These are phyloP conservation scores for Effrenium voratum DNA, from an alignment of 73 alveolate genomes.

Conservation along the genomic window DNA sequence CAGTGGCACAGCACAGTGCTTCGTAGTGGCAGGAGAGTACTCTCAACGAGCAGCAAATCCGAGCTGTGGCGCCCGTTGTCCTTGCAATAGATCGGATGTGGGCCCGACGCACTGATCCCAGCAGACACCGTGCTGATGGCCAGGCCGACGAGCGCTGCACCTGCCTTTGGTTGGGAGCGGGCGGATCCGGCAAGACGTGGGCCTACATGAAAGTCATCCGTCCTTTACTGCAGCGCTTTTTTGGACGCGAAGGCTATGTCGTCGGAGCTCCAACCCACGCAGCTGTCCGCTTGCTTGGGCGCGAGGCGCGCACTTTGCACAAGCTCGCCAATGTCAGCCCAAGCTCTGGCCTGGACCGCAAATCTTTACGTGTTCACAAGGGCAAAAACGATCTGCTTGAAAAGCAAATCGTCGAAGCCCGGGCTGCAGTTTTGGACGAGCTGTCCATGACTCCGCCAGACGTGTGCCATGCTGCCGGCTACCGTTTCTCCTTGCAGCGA, in stretches of 20 bases:
- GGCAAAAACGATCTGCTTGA: no score
- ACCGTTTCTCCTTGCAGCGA: background rate
- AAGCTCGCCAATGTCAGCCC: background rate
- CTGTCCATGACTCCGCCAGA: conserved; percentile 1
- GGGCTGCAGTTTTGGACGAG: background rate
- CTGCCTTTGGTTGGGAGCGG: conserved; percentile 50
- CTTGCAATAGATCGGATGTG: background rate
- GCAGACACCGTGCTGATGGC: conserved; percentile 3
- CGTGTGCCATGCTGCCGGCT: background rate
- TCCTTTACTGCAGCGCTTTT: conserved; percentile 21
- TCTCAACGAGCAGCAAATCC: conserved; percentile 19
- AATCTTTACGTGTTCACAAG: background rate
- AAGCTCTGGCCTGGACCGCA: background rate
- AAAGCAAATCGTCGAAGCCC: no score
- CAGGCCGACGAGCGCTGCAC: background rate
- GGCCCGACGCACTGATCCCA: background rate
- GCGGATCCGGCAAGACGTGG: conserved; percentile 36
- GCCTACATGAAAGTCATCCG: conserved; percentile 40
- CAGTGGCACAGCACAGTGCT: no score
- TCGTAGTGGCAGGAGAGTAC: conserved; percentile 29
- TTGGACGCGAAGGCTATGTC: background rate
- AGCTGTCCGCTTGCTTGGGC: conserved; percentile 4
- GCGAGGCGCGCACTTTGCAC: conserved; percentile 21
- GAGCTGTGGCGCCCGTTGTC: conserved; percentile 21
- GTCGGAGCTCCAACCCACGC: conserved; percentile 45